phyloP scores from a whole-genome alignment of 2,329 filamentous ascomycete species.

The Didymella pinodella region DNA sequence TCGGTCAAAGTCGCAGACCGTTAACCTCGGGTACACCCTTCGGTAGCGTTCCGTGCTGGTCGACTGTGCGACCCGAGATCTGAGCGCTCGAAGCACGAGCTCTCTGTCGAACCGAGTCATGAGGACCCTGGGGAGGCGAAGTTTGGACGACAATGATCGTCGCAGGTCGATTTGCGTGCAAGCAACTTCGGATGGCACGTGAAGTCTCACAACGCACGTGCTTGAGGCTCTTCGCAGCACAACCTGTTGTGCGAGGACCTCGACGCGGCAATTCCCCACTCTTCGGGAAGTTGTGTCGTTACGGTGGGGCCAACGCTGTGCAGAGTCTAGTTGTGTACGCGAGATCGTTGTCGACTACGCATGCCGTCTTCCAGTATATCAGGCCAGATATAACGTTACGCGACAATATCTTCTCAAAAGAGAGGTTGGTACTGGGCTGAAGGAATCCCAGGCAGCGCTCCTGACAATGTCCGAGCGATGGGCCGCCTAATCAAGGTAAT shows the following conservation, averaged over 20 bases:
- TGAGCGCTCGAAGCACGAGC: conserved; percentile 33
- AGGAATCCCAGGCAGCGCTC: background rate
- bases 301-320: conserved; percentile 5
- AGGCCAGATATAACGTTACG: conserved; percentile 17
- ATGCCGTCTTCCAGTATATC: conserved; percentile 13
- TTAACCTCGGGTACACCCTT: conserved; percentile 29
- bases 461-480: conserved; percentile 19
- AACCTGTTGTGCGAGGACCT: conserved; percentile 3
- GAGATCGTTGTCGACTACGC: conserved; percentile 5
- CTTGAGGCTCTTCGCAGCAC: conserved; percentile 17
- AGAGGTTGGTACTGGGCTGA: conserved; percentile 10
- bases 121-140: conserved; percentile 19
- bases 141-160: conserved; percentile 14
- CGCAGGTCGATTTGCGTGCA: conserved; percentile 4
- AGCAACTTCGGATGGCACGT: conserved; percentile 2
- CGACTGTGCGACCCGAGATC: conserved; percentile 33
- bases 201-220: conserved; percentile 12
- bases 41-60: conserved; percentile 38
- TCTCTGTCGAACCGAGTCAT: conserved; percentile 27
- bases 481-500: conserved; percentile 21
- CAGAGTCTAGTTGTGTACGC: conserved; percentile 6
- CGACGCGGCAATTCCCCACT: conserved; percentile 4
- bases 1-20: conserved; percentile 16
- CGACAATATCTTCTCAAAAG: conserved; percentile 5
- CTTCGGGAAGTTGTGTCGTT: conserved; percentile 19